phyloP scores from a whole-genome alignment of 2,329 filamentous ascomycete species.

The Fusarium tuaranense region DNA sequence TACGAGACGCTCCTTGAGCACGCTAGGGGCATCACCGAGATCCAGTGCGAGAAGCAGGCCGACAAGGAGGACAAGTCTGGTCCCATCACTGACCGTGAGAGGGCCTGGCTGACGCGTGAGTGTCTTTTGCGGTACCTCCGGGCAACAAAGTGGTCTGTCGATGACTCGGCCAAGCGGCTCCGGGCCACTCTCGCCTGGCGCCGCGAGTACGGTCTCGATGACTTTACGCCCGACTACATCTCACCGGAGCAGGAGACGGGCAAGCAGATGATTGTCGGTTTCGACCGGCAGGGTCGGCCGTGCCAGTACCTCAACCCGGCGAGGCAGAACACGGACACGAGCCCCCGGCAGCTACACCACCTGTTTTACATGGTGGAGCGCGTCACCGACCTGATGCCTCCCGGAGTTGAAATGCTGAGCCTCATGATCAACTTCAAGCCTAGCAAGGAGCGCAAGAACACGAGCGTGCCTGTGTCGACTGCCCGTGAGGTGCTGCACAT shows the following conservation, averaged over 20 bases:
- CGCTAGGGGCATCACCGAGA: conserved; percentile 77
- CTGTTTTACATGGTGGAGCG: conserved; percentile 96
- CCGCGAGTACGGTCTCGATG: conserved; percentile 86
- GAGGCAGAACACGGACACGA: conserved; percentile 90
- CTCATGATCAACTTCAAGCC: conserved; percentile 93
- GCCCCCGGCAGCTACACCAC: conserved; percentile 90
- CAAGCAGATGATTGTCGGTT: conserved; percentile 92
- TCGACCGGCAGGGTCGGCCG: conserved; percentile 85
- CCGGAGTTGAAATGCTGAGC: conserved; percentile 87
- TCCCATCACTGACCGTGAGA: conserved; percentile 82
- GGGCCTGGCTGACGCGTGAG: conserved; percentile 90
- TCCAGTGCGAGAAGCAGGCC: conserved; percentile 63
- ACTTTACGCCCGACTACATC: conserved; percentile 86
- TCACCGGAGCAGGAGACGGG: conserved; percentile 95
- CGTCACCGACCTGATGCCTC: conserved; percentile 86
- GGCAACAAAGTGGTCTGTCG: conserved; percentile 88
- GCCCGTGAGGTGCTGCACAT: conserved; percentile 89
- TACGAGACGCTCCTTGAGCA: conserved; percentile 81
- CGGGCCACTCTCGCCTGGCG: conserved; percentile 87
- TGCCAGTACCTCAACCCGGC: conserved; percentile 92
- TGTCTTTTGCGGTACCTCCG: conserved; percentile 93
- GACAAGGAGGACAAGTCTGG: conserved; percentile 65
- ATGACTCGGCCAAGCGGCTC: conserved; percentile 82
- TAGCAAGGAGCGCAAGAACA: conserved; percentile 79
- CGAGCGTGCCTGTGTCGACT: conserved; percentile 77